These are phyloP conservation scores for Fusarium verrucosum DNA, from an alignment of 2,329 filamentous ascomycete genomes.

Conservation along the genomic window DNA sequence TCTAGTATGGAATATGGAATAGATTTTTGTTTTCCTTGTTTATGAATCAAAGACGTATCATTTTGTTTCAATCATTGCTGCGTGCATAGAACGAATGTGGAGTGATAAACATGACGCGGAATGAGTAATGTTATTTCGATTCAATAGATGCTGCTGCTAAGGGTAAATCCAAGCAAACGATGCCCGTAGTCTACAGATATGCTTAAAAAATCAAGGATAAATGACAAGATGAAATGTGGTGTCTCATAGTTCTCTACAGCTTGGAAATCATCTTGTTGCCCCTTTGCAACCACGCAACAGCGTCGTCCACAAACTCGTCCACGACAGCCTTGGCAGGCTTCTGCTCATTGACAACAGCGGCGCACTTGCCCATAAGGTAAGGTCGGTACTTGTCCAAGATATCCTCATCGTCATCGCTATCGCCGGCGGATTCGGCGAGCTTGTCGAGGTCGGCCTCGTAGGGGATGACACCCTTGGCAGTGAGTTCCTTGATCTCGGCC, in stretches of 20 bases:
- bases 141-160: constrained; percentile 11
- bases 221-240: constrained; percentile 16
- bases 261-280: constrained; percentile 76
- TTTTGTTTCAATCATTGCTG: neutral
- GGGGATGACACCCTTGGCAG: constrained; percentile 86
- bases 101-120: neutral
- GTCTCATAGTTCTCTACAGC: constrained; percentile 60
- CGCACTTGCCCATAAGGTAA: constrained; percentile 96
- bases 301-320: constrained; percentile 91
- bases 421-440: constrained; percentile 70
- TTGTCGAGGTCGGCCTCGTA: constrained; percentile 95
- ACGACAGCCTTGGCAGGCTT: constrained; percentile 91
- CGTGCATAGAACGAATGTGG: too few species aligned
- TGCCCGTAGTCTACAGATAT: constrained; percentile 42
- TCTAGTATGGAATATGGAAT: constrained; percentile 47
- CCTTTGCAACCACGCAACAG: constrained; percentile 73
- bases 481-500: constrained; percentile 91
- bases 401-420: constrained; percentile 79
- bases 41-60: constrained; percentile 13
- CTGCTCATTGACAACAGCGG: constrained; percentile 91
- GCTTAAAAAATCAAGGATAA: constrained; percentile 19
- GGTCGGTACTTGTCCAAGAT: constrained; percentile 90
- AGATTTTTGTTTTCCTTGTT: constrained; percentile 41
- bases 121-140: neutral
- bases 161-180: constrained; percentile 17